Evolutionary conservation across 495 filamentous ascomycete genomes (phyloP).

Genomic region (Penicillium verhagenii): DNA sequence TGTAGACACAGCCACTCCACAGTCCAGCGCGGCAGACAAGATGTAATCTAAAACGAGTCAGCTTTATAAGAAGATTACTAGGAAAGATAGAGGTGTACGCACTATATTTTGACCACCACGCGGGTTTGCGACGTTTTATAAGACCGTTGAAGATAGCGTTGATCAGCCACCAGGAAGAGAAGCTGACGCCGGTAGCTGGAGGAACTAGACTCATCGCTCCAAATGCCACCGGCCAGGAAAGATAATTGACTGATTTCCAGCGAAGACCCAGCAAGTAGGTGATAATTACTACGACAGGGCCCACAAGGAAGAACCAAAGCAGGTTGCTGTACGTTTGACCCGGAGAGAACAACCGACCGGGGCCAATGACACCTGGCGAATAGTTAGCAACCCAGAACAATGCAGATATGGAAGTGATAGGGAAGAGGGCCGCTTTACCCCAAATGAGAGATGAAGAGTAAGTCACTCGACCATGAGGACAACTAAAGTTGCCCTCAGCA

Average conservation of each 20-base stretch:
- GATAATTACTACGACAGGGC: slow-evolving; percentile 54
- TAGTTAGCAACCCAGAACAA: slow-evolving; percentile 4
- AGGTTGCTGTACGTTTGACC: slow-evolving; percentile 65
- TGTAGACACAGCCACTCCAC: slow-evolving; percentile 61
- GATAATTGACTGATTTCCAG: slow-evolving; percentile 52
- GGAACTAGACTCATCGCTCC: slow-evolving; percentile 64
- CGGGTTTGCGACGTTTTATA: slow-evolving; percentile 54
- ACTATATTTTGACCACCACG: slow-evolving; percentile 65
- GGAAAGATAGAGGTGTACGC: slow-evolving; percentile 44
- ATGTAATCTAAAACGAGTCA: slow-evolving; percentile 59
- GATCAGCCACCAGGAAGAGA: slow-evolving; percentile 66
- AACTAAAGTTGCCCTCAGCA: slow-evolving; percentile 64
- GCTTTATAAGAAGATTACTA: slow-evolving; percentile 37
- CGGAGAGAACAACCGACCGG: slow-evolving; percentile 64
- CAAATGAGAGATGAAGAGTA: slow-evolving; percentile 70
- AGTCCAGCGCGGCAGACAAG: slow-evolving; percentile 58
- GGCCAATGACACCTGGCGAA: slow-evolving; percentile 54
- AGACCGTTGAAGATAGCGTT: slow-evolving; percentile 64
- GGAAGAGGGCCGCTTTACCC: slow-evolving; percentile 40
- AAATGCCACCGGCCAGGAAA: slow-evolving; percentile 68
- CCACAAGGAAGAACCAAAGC: slow-evolving; percentile 62
- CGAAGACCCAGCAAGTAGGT: slow-evolving; percentile 56
- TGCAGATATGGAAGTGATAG: not conserved
- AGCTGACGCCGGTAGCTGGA: slow-evolving; percentile 67
- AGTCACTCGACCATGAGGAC: slow-evolving; percentile 66